A percentile compares a stretch with the other conserved stretches of the same genome.
These are phyloP conservation scores for Wallacemonas sp. DNA, from an alignment of 208 protist genomes.

Conservation along the genomic window DNA sequence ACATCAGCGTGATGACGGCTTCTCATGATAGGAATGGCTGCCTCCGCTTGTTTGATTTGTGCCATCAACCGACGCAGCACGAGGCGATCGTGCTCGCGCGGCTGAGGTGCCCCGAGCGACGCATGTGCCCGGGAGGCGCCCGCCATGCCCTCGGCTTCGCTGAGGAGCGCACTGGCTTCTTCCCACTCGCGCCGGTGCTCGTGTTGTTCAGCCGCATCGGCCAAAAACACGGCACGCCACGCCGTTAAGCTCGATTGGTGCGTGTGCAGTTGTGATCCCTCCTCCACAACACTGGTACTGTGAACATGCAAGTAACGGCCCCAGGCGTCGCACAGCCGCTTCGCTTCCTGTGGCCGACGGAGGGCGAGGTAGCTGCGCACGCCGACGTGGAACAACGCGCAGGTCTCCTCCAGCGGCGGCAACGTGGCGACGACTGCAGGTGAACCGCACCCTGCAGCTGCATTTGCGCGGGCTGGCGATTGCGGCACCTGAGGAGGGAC, in stretches of 20 bases:
- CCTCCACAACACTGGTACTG: background rate
- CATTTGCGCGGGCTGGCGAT: too few relatives aligned
- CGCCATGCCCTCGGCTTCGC: background rate
- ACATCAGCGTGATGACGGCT: background rate
- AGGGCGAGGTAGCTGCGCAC: conserved; percentile 1
- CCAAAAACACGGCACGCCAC: background rate
- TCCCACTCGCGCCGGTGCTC: background rate
- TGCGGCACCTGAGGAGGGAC: too few relatives aligned
- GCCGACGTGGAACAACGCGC: background rate
- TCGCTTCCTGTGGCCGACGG: background rate
- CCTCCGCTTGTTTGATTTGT: background rate
- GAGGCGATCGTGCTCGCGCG: background rate
- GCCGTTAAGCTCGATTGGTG: background rate
- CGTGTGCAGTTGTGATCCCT: background rate
- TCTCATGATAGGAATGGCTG: background rate
- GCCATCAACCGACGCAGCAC: background rate
- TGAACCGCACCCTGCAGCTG: too few relatives aligned
- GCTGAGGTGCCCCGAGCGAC: too few relatives aligned
- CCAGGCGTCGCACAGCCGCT: background rate
- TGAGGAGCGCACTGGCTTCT: background rate
- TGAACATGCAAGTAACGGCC: background rate
- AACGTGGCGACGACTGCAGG: too few relatives aligned
- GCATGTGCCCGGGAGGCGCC: too few relatives aligned
- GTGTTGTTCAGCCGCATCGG: background rate
- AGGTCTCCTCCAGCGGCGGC: background rate